Conservation (phyloP, 1,284 basidiomycete genomes). For the Sporisorium sorghi region DNA sequence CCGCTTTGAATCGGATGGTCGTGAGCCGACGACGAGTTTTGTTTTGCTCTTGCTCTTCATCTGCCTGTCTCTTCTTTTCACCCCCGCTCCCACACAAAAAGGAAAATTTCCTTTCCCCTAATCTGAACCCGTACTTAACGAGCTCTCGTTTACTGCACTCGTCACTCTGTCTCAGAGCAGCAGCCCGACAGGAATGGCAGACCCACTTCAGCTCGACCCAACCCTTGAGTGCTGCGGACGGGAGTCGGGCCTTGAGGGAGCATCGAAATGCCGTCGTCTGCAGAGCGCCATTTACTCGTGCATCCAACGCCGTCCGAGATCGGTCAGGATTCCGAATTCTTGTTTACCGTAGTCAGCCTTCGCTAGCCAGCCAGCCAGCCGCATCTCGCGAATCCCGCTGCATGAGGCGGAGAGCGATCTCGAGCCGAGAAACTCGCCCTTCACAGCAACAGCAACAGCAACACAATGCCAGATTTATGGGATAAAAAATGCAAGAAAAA, state of each 20-base stretch:
- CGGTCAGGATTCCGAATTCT: background rate
- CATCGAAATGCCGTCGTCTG: too few relatives aligned
- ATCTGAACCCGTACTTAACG: background rate
- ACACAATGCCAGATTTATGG: background rate
- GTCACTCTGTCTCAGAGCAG: too few relatives aligned
- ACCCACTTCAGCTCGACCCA: background rate
- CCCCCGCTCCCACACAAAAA: too few relatives aligned
- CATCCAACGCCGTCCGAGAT: too few relatives aligned
- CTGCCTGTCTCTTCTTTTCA: background rate
- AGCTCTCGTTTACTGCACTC: too few relatives aligned
- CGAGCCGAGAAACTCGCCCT: background rate
- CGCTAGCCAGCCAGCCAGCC: background rate
- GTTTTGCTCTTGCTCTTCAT: background rate
- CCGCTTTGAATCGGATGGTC: background rate
- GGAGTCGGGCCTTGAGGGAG: too few relatives aligned
- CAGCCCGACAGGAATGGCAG: too few relatives aligned
- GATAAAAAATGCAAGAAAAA: too few relatives aligned
- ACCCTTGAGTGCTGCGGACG: background rate
- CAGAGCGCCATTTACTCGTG: too few relatives aligned
- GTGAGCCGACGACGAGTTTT: background rate
- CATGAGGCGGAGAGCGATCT: background rate
- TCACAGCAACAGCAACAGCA: too few relatives aligned
- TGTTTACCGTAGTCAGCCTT: too few relatives aligned
- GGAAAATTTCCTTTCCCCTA: too few relatives aligned
- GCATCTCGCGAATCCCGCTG: background rate